A percentile compares a stretch with the other conserved stretches of the same genome.
These are phyloP conservation scores for Aurantiochytrium sp. DNA, from an alignment of 108 stramenopile genomes.

Conservation along the genomic window DNA sequence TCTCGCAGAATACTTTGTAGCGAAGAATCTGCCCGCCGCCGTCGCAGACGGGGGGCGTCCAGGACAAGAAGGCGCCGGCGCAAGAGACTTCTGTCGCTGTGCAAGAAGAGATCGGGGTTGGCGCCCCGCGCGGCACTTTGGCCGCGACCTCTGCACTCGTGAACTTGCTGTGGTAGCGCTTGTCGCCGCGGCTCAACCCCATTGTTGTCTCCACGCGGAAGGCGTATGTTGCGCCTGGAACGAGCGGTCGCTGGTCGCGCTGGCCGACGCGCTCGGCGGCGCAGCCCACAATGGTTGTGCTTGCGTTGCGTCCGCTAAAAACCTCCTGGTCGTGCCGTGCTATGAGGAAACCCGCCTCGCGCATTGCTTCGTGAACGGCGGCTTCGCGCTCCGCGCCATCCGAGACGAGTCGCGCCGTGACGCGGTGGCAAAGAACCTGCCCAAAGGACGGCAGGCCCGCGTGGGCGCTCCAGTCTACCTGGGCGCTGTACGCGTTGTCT, in stretches of 20 bases:
- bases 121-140: neutral
- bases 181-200: constrained; percentile 18
- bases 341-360: neutral
- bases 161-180: neutral
- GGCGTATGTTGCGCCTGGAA: neutral
- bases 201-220: neutral
- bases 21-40: neutral
- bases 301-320: neutral
- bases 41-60: neutral
- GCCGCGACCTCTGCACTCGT: neutral
- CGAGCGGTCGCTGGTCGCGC: neutral
- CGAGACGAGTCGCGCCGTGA: neutral
- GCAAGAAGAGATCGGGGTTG: neutral
- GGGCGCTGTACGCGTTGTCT: neutral
- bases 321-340: neutral
- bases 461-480: neutral
- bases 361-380: no score
- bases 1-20: neutral
- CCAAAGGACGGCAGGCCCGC: neutral
- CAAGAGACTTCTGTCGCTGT: neutral
- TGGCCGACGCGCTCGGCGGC: neutral
- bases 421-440: neutral
- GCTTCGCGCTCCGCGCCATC: no score
- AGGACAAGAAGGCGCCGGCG: neutral
- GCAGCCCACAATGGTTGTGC: neutral